Percentiles rank a stretch among this genome's conserved stretches.
Evolutionary conservation across 2,329 filamentous ascomycete species (phyloP).

Genomic region (Lecanosticta acicola): DNA sequence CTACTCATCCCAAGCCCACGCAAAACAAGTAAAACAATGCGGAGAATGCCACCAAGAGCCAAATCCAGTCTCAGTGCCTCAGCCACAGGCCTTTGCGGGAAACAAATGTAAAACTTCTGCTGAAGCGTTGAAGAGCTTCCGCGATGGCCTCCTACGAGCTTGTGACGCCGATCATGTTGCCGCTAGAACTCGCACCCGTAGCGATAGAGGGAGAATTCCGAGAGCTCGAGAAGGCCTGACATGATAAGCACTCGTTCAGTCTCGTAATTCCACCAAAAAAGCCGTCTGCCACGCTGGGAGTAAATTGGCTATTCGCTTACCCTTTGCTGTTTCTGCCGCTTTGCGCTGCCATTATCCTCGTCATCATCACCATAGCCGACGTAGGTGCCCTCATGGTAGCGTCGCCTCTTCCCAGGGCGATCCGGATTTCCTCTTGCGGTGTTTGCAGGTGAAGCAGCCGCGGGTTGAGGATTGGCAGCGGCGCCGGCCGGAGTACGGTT

Average conservation of each 20-base stretch:
- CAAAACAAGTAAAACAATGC: too few relatives aligned
- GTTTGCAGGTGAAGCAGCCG: slow-evolving; percentile 35
- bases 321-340: slow-evolving; percentile 31
- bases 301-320: slow-evolving; percentile 10
- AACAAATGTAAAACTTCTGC: too few relatives aligned
- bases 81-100: too few relatives aligned
- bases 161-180: not conserved
- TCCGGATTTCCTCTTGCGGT: slow-evolving; percentile 53
- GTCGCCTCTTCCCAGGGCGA: slow-evolving; percentile 64
- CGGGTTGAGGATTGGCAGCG: slow-evolving; percentile 22
- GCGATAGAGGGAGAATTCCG: not conserved
- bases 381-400: slow-evolving; percentile 68
- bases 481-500: slow-evolving; percentile 5
- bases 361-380: slow-evolving; percentile 66
- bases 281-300: slow-evolving; percentile 44
- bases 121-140: too few relatives aligned
- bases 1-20: too few relatives aligned
- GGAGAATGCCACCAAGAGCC: too few relatives aligned
- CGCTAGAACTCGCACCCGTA: not conserved
- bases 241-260: not conserved
- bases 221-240: not conserved
- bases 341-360: slow-evolving; percentile 50
- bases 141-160: not conserved
- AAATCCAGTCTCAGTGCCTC: too few relatives aligned
- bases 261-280: slow-evolving; percentile 18